Base-by-base conservation (phyloP, 805 yeast genomes). In the Metschnikowia chrysomelidarum region DNA sequence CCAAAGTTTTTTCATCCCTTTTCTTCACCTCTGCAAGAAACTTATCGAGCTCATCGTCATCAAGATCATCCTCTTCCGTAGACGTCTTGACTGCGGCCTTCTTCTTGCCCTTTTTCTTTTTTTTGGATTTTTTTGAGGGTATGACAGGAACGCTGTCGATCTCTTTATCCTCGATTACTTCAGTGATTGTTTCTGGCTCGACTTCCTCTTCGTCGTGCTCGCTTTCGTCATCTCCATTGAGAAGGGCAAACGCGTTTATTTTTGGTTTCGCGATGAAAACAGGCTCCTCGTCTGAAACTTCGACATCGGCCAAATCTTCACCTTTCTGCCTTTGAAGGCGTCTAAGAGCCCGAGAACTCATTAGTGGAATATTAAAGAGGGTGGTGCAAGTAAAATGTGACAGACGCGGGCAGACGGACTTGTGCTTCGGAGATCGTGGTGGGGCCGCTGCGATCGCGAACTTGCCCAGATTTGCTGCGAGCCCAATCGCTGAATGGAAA, bases 21-120 rank as follows among this genome's bases (percentile, higher is more conserved):
- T 48, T 37, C 24, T 53, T 56, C 19, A 55, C 58, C 35, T 78
- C 75, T 13, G 62, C 70, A 4, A 82, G 53, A 4, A 80, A 61
- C 40, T 60, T 61, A 54, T 80, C 86, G 17, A 82, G 58, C 21
- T 78, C 86, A 6, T 75, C 80, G 45, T 78, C 82, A 39, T 70
- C 68, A n/a, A 23, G 18, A 13, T 62, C 59, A 2, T 47, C 49
- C 2, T 29, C 33, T 5, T 30, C 38, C 19, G 32, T 32, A 12
- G 35, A 13, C 23, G 40, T 16, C 34, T 40, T 37, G 14, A 34
- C 39, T 30, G 36, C 49, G 24, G 47, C 47, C 35, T 46, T 46
- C 21, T 44, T 54, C 42, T 52, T 52, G 21, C 44, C 49, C 49
- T 57, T 63, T 34, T 42, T 51, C 14, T 43, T 43, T 28, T 47